Evolutionary conservation across 2,329 filamentous ascomycete genomes (phyloP), one percentile per base, ranked within the genome.

Genomic region (Trichoderma lentiforme): DNA sequence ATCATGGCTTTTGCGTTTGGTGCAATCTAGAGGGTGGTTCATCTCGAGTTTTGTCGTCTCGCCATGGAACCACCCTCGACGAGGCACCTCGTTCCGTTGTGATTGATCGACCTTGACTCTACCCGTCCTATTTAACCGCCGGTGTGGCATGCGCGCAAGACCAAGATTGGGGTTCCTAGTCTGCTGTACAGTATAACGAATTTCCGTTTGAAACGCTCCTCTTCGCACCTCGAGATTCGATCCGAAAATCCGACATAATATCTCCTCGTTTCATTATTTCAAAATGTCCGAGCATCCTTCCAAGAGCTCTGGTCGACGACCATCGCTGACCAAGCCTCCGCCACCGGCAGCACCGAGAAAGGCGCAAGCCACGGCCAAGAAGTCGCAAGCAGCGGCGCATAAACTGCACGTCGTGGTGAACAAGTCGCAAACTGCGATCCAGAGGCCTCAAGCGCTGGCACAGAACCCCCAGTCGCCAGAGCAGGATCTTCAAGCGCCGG

Each of bases 51-150:
- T 56, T 73, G 81, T 80, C 79, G 78, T 77, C 81, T 84, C 82
- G 82, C 83, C 80, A 89, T 88, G 87, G 86, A 83, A 86, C 85
- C 86, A 86, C 85, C 85, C 84, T 87, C 85, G 79, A 80, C 80
- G 82, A 82, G 79, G 77, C 79, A 76, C 78, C 79, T 62, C 62
- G 57, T 71, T 61, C 63, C 69, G 51, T 32, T 58, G 51, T 62
- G 47, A 56, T 60, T 56, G 58, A 61, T 28, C 47, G 36, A 34
- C 18, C 36, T 65, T 66, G 57, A 36, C 53, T 47, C 56, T 47
- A 61, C 57, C 56, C 51, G 51, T 36, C 24, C 64, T 69, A 61
- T 69, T 47, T 61, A 69, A 69, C 56, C 26, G 56, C 56, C 66
- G n/a, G 65, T 63, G 56, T 62, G 53, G 65, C 53, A 53, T 51